Evolutionary conservation across 2,329 filamentous ascomycete genomes (phyloP).

Genomic region (Aureobasidium lini): DNA sequence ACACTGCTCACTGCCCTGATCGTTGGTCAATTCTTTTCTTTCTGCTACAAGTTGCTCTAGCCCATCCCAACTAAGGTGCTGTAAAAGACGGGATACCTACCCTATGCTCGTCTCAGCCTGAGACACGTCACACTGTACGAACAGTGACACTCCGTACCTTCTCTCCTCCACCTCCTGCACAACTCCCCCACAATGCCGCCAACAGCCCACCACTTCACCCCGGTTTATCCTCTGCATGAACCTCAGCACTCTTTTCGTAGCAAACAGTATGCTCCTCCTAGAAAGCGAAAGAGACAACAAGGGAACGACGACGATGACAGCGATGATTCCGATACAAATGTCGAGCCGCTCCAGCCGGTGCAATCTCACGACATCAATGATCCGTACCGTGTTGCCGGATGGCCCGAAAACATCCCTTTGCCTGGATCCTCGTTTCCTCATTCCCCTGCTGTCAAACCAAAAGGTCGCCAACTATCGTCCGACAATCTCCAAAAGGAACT

Average conservation of each 20-base stretch:
- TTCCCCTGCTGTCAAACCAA: constrained; percentile 23
- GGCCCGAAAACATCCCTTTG: constrained; percentile 30
- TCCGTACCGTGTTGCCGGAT: constrained; percentile 34
- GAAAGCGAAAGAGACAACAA: constrained; percentile 17
- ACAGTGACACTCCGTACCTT: background rate
- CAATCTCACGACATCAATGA: constrained; percentile 24
- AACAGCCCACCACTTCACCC: constrained; percentile 12
- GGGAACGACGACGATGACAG: constrained; percentile 6
- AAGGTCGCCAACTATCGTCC: constrained; percentile 14
- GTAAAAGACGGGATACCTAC: background rate
- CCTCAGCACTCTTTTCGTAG: constrained; percentile 10
- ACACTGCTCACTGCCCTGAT: background rate
- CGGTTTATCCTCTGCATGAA: constrained; percentile 12
- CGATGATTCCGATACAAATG: constrained; percentile 24
- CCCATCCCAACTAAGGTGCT: background rate
- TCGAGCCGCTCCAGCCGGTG: background rate
- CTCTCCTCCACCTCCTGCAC: background rate
- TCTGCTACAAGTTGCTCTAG: background rate
- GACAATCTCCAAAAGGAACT: constrained; percentile 32
- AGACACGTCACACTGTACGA: background rate
- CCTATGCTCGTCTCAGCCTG: background rate
- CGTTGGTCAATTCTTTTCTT: background rate
- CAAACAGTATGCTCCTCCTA: constrained; percentile 16
- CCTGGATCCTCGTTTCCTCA: constrained; percentile 40
- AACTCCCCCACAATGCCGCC: constrained; percentile 8